Evolutionary conservation across 768 basidiomycete genomes (phyloP).

Genomic region (Pilatotrama ljubarskyi): DNA sequence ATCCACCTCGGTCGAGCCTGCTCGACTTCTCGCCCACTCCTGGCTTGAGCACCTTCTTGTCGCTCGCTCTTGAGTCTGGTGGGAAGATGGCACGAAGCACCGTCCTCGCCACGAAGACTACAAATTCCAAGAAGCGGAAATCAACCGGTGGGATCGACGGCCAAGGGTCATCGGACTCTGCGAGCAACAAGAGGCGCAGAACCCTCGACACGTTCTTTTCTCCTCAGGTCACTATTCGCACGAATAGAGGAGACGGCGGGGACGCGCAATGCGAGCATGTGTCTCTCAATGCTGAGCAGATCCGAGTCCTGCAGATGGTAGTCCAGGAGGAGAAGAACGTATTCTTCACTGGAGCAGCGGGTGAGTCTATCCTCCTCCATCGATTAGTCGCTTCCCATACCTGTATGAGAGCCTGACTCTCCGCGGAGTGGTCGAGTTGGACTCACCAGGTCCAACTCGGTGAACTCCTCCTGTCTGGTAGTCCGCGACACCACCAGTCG

Average conservation of each 20-base stretch:
- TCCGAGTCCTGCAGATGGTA: constrained; percentile 48
- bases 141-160: constrained; percentile 25
- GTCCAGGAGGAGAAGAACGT: constrained; percentile 59
- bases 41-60: neutral
- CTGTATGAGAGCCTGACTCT: too few relatives aligned
- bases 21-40: neutral
- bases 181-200: constrained; percentile 32
- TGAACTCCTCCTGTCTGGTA: too few relatives aligned
- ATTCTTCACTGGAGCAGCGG: constrained; percentile 72
- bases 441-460: too few relatives aligned
- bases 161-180: constrained; percentile 1
- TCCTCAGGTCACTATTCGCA: constrained; percentile 26
- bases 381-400: neutral
- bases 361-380: constrained; percentile 33
- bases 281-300: constrained; percentile 55
- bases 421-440: too few relatives aligned
- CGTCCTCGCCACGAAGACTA: constrained; percentile 2
- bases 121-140: constrained; percentile 34
- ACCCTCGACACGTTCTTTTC: constrained; percentile 39
- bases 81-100: constrained; percentile 17
- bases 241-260: constrained; percentile 16
- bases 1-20: too few relatives aligned
- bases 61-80: neutral
- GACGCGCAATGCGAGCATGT: constrained; percentile 33
- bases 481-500: too few relatives aligned